A percentile compares a stretch with the other conserved stretches of the same genome.
These are phyloP conservation scores for Polytrichum formosum DNA, from an alignment of 225 moss, liverwort and hornwort species.

Conservation along the genomic window DNA sequence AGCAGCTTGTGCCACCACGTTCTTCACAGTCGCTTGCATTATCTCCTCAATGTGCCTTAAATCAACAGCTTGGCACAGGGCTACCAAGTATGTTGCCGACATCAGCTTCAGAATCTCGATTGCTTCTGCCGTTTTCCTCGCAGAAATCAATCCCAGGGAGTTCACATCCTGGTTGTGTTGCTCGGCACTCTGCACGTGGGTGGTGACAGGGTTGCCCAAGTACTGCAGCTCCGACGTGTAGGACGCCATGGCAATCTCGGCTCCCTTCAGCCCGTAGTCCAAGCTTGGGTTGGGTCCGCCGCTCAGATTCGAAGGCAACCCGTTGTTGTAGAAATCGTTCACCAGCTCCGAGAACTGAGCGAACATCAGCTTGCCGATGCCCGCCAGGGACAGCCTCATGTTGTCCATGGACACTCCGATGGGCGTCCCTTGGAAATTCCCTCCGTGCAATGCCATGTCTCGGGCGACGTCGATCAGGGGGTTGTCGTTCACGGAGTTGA, in stretches of 20 bases:
- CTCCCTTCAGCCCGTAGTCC: slow-evolving; percentile 27
- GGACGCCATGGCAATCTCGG: slow-evolving; percentile 27
- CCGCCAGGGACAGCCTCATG: slow-evolving; percentile 34
- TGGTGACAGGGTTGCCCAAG: slow-evolving; percentile 23
- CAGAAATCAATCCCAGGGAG: slow-evolving; percentile 13
- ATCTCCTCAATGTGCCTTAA: slow-evolving; percentile 22
- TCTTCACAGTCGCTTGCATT: slow-evolving; percentile 3
- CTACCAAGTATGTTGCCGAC: slow-evolving; percentile 18
- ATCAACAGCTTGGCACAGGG: slow-evolving; percentile 19
- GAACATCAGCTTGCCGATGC: slow-evolving; percentile 37
- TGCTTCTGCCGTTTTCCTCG: slow-evolving; percentile 41
- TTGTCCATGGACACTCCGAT: slow-evolving; percentile 34
- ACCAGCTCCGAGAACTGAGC: slow-evolving; percentile 53
- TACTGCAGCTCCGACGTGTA: slow-evolving; percentile 24
- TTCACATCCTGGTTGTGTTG: slow-evolving; percentile 42
- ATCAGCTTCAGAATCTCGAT: slow-evolving; percentile 28
- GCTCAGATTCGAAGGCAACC: slow-evolving; percentile 16
- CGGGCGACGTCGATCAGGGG: slow-evolving; percentile 27
- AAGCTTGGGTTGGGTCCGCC: slow-evolving; percentile 19
- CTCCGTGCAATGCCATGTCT: slow-evolving; percentile 58
- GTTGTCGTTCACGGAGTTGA: slow-evolving; percentile 56
- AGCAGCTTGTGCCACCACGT: background rate
- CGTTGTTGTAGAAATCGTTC: slow-evolving; percentile 34
- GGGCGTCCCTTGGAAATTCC: slow-evolving; percentile 43
- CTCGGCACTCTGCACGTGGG: slow-evolving; percentile 39